Evolutionary conservation across 768 basidiomycete genomes (phyloP).

Genomic region (Termitomyces sp.): DNA sequence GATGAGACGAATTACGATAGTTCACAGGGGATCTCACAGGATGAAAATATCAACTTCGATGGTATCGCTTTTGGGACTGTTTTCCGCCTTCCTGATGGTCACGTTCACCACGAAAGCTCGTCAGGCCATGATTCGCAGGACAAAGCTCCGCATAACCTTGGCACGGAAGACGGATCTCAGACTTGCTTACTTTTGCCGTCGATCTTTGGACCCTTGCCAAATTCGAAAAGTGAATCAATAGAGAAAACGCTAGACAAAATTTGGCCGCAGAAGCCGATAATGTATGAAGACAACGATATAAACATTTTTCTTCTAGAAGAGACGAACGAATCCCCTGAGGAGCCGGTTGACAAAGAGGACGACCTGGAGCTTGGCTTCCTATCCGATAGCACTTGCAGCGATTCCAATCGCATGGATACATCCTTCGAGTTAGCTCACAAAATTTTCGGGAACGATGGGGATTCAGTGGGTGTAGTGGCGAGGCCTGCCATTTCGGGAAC

Average conservation of each 20-base stretch:
- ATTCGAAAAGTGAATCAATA: not conserved
- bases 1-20: not conserved
- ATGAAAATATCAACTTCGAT: not conserved
- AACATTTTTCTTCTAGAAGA: not conserved
- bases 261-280: not conserved
- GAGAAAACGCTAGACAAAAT: not conserved
- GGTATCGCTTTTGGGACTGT: not conserved
- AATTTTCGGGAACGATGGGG: slow-evolving; percentile 12
- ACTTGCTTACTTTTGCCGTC: slow-evolving; percentile 4
- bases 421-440: slow-evolving; percentile 1
- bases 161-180: slow-evolving; percentile 5
- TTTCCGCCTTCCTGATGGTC: slow-evolving; percentile 6
- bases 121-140: slow-evolving; percentile 8
- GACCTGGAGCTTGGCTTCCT: slow-evolving; percentile 11
- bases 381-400: slow-evolving; percentile 9
- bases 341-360: slow-evolving; percentile 1
- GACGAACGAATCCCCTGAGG: not conserved
- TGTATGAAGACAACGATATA: not conserved
- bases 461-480: slow-evolving; percentile 11
- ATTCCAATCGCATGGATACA: slow-evolving; percentile 1
- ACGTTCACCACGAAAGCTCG: slow-evolving; percentile 4
- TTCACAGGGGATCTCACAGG: slow-evolving; percentile 3
- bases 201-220: slow-evolving; percentile 2
- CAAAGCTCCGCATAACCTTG: not conserved
- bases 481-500: slow-evolving; percentile 2